A percentile compares a stretch with the other conserved stretches of the same genome.
These are phyloP conservation scores for Aspergillus incahuasiensis DNA, from an alignment of 495 filamentous ascomycete species.

Conservation along the genomic window DNA sequence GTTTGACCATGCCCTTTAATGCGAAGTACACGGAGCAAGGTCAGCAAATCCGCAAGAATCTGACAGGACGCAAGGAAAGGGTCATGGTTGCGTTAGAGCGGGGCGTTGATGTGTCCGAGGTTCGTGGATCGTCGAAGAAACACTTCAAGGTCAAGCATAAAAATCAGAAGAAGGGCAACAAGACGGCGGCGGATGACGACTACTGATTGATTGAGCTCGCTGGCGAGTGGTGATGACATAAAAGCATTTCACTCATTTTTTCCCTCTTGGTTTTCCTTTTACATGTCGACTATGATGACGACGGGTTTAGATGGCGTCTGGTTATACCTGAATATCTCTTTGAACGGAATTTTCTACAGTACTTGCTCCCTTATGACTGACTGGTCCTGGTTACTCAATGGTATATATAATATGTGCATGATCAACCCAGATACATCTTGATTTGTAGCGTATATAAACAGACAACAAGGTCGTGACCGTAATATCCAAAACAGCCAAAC, in stretches of 20 bases:
- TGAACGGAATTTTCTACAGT: not conserved
- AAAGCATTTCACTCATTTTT: slow-evolving; percentile 2
- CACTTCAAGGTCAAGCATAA: slow-evolving; percentile 87
- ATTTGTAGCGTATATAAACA: not conserved
- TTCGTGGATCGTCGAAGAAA: slow-evolving; percentile 76
- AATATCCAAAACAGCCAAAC: not conserved
- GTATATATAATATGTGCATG: not conserved
- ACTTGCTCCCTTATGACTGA: not conserved
- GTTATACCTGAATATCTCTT: not conserved
- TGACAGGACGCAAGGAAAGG: slow-evolving; percentile 80
- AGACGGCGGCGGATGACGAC: slow-evolving; percentile 35
- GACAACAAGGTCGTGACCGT: not conserved
- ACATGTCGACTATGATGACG: slow-evolving; percentile 10
- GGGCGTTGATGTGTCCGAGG: slow-evolving; percentile 76
- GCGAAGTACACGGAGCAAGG: slow-evolving; percentile 83
- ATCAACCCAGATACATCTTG: not conserved
- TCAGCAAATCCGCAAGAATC: slow-evolving; percentile 55
- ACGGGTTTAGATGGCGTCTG: slow-evolving; percentile 5
- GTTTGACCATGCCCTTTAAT: slow-evolving; percentile 79
- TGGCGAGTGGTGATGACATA: slow-evolving; percentile 11
- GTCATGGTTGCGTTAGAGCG: slow-evolving; percentile 81
- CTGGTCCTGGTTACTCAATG: not conserved
- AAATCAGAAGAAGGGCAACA: slow-evolving; percentile 52
- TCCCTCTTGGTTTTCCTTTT: not conserved
- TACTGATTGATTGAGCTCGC: slow-evolving; percentile 21